Evolutionary conservation across 1,284 basidiomycete genomes (phyloP).

Genomic region (Puccinia triticina): DNA sequence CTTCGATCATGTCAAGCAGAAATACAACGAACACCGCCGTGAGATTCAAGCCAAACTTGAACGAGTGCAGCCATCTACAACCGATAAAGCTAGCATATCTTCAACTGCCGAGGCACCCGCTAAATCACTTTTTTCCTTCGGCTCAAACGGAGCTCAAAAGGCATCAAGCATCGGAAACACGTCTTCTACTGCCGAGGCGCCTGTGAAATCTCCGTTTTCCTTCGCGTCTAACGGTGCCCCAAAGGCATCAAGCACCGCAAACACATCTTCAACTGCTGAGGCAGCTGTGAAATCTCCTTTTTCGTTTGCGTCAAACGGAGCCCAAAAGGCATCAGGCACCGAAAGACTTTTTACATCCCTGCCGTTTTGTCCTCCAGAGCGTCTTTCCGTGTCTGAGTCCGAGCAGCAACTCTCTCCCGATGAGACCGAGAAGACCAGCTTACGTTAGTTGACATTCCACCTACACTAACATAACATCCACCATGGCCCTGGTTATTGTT

Average conservation of each 20-base stretch:
- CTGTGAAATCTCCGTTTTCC: background rate
- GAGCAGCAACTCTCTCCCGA: background rate
- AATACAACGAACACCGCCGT: slow-evolving; percentile 35
- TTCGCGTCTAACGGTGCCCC: background rate
- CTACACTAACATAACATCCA: background rate
- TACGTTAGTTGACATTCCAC: background rate
- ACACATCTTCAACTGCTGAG: background rate
- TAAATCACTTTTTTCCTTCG: background rate
- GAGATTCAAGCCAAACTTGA: slow-evolving; percentile 23
- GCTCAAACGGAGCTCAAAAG: background rate
- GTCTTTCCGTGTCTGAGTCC: background rate
- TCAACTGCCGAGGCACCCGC: background rate
- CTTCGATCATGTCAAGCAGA: slow-evolving; percentile 31
- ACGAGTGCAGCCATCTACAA: background rate
- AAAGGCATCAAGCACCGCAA: background rate
- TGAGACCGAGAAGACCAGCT: background rate
- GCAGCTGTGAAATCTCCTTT: background rate
- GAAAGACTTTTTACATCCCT: background rate
- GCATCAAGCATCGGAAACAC: background rate
- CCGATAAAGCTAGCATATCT: background rate
- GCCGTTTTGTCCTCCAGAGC: background rate
- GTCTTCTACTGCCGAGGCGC: background rate
- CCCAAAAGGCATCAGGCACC: background rate
- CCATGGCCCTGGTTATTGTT: background rate
- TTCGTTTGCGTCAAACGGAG: background rate